A percentile compares a stretch with the other conserved stretches of the same genome.
phyloP scores from a whole-genome alignment of 192 early-diverging fungal genomes.

The Chytriomyces confervae region DNA sequence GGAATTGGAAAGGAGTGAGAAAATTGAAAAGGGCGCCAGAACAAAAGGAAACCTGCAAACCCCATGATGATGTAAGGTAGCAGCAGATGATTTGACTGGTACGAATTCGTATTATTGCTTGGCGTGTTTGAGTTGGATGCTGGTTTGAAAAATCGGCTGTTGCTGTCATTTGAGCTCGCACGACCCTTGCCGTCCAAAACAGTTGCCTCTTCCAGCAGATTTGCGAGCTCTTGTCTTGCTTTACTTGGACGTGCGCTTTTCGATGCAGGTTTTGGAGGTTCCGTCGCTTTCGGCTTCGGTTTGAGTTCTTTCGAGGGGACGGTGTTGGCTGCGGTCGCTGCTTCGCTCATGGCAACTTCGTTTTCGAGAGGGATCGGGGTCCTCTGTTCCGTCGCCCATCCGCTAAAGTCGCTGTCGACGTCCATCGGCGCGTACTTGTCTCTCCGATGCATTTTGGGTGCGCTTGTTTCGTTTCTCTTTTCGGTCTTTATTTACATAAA shows the following conservation, averaged over 20 bases:
- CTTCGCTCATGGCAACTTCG: neutral
- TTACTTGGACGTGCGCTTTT: neutral
- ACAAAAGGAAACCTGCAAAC: slow-evolving; percentile 11
- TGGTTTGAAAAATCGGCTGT: neutral
- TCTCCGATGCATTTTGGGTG: slow-evolving; percentile 1
- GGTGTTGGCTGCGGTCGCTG: neutral
- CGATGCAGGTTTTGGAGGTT: neutral
- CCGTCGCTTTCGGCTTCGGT: slow-evolving; percentile 6
- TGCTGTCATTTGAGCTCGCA: neutral
- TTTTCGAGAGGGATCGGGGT: neutral
- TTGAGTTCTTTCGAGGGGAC: neutral
- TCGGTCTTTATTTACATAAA: neutral
- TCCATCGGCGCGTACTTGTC: slow-evolving; percentile 32
- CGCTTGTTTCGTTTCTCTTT: neutral
- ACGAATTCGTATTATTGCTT: neutral
- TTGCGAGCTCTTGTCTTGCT: neutral
- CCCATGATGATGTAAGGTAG: slow-evolving; percentile 53
- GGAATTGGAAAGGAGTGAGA: neutral
- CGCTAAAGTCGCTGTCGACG: slow-evolving; percentile 16
- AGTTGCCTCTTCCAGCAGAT: neutral
- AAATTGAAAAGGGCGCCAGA: neutral
- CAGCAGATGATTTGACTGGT: slow-evolving; percentile 30
- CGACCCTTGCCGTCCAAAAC: neutral
- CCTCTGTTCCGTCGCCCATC: neutral
- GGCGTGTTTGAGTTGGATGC: neutral